Percentiles rank a stretch among this genome's conserved stretches.
These are phyloP conservation scores for Umbilicus rupestris DNA, from an alignment of 164 flowering plant species.

Conservation along the genomic window DNA sequence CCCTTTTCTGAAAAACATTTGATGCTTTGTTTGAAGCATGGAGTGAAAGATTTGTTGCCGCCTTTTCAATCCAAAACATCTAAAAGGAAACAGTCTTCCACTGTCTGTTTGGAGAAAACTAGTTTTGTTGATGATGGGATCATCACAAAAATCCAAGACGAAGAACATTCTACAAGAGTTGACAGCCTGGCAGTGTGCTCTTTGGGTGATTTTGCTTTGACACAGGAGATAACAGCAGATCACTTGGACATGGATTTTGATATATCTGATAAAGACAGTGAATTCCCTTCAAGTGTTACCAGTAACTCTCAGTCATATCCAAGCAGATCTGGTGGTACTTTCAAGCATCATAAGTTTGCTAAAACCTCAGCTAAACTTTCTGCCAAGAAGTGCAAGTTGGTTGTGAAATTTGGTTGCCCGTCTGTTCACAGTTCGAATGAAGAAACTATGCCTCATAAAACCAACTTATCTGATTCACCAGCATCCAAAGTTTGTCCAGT, in stretches of 20 bases:
- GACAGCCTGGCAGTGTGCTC: conserved; percentile 14
- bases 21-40: conserved; percentile 76
- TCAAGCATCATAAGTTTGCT: conserved; percentile 20
- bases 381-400: conserved; percentile 43
- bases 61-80: conserved; percentile 56
- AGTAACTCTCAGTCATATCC: conserved; percentile 20
- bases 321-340: conserved; percentile 10
- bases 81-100: conserved; percentile 22
- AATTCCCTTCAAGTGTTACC: conserved; percentile 21
- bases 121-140: conserved; percentile 12
- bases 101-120: conserved; percentile 14
- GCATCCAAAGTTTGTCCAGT: conserved; percentile 88
- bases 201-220: conserved; percentile 11
- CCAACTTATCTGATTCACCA: conserved; percentile 47
- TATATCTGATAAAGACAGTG: conserved; percentile 25
- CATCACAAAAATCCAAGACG: conserved; percentile 13
- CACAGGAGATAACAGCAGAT: conserved; percentile 13
- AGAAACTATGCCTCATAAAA: conserved; percentile 30
- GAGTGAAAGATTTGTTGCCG: conserved; percentile 64
- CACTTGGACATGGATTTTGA: conserved; percentile 18
- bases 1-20: conserved; percentile 60
- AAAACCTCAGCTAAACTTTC: conserved; percentile 14
- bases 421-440: conserved; percentile 32
- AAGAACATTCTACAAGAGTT: conserved; percentile 10
- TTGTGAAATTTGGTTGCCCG: conserved; percentile 34